Evolutionary conservation across 257 asterid genomes (phyloP).

Genomic region (Hygrophila difformis): DNA sequence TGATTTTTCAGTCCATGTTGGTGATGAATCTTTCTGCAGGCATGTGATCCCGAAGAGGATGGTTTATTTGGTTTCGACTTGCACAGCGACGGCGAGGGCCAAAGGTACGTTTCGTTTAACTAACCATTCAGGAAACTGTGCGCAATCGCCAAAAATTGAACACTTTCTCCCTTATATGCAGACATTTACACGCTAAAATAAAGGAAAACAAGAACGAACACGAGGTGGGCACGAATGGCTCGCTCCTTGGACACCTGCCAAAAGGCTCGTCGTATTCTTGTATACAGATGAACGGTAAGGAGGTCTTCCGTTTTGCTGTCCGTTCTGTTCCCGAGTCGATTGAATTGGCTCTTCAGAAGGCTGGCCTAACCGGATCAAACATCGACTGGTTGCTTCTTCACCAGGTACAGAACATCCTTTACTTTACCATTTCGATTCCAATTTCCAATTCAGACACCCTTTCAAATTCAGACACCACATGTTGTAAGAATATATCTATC

Average conservation of each 20-base stretch:
- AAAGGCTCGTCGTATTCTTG: slow-evolving; percentile 59
- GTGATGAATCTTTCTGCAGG: slow-evolving; percentile 44
- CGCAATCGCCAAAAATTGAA: too few relatives aligned
- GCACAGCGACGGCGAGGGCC: slow-evolving; percentile 87
- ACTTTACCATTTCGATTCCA: too few relatives aligned
- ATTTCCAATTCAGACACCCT: too few relatives aligned
- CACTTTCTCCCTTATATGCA: slow-evolving; percentile 5
- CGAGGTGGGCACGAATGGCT: slow-evolving; percentile 54
- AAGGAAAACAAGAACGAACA: slow-evolving; percentile 41
- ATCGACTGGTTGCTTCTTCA: slow-evolving; percentile 93
- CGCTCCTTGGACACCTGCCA: slow-evolving; percentile 50
- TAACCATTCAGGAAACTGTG: neutral
- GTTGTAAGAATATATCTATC: too few relatives aligned
- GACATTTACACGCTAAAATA: slow-evolving; percentile 55
- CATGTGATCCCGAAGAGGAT: slow-evolving; percentile 67
- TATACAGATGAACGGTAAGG: slow-evolving; percentile 97
- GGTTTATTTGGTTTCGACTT: slow-evolving; percentile 68
- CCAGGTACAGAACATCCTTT: slow-evolving; percentile 44
- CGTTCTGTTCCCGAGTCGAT: slow-evolving; percentile 93
- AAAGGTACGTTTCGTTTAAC: slow-evolving; percentile 29
- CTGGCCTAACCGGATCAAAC: slow-evolving; percentile 63
- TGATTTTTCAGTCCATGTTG: too few relatives aligned
- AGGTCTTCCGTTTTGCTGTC: slow-evolving; percentile 88
- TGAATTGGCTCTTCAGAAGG: slow-evolving; percentile 63
- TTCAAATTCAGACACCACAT: too few relatives aligned